Conservation (phyloP, 495 filamentous ascomycete species). For the Echria macrotheca region DNA sequence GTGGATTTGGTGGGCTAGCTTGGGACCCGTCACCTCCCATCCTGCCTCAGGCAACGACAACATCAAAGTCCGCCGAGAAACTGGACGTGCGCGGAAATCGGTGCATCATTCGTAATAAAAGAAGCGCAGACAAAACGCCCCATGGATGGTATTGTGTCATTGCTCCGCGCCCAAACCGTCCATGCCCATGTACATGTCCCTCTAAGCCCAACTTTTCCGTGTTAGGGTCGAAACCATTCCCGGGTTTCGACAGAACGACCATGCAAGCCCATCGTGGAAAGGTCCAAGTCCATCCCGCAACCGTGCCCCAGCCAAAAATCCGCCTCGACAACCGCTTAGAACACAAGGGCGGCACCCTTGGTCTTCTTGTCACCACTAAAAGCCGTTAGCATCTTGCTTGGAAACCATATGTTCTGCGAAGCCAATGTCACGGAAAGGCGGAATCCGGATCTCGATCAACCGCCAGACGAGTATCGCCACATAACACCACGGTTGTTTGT, state of each 20-base stretch:
- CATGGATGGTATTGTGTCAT: constrained; percentile 34
- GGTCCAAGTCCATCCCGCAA: constrained; percentile 23
- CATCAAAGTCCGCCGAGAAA: neutral
- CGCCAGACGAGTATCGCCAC: too few species aligned
- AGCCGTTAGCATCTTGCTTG: too few species aligned
- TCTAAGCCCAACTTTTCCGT: constrained; percentile 27
- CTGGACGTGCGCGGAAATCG: constrained; percentile 12
- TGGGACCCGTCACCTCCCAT: neutral
- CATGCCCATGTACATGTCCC: constrained; percentile 35
- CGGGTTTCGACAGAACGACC: constrained; percentile 23
- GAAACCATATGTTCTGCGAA: constrained; percentile 17
- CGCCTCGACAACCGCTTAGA: constrained; percentile 53
- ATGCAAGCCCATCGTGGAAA: constrained; percentile 27
- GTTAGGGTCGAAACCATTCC: constrained; percentile 26
- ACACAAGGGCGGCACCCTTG: constrained; percentile 99
- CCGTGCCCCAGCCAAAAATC: constrained; percentile 21
- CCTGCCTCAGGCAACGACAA: neutral
- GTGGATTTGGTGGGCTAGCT: neutral
- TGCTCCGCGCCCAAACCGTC: constrained; percentile 31
- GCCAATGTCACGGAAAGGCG: neutral
- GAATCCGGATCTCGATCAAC: too few species aligned
- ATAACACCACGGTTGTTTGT: too few species aligned
- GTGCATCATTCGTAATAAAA: constrained; percentile 29
- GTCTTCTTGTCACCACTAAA: constrained; percentile 99
- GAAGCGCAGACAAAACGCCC: constrained; percentile 34